phyloP scores from a whole-genome alignment of 2,329 filamentous ascomycete genomes.

The Ascocoryne sarcoides region DNA sequence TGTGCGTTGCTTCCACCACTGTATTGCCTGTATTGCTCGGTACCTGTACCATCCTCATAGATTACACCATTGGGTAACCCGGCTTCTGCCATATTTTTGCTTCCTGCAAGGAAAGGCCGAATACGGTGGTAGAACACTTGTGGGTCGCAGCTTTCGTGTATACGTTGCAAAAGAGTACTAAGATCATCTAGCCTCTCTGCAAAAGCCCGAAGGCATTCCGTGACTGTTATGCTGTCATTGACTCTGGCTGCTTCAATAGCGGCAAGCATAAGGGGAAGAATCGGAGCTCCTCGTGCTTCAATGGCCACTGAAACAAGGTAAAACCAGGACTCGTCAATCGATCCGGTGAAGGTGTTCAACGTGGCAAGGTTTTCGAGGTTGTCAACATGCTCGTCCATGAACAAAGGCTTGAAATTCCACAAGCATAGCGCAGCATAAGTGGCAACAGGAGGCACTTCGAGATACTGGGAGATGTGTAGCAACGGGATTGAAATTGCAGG shows the following conservation, averaged over 20 bases:
- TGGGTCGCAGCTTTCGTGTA: slow-evolving; percentile 94
- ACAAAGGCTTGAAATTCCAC: slow-evolving; percentile 96
- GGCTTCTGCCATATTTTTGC: slow-evolving; percentile 95
- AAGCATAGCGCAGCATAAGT: slow-evolving; percentile 87
- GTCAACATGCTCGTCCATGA: slow-evolving; percentile 72
- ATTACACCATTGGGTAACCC: slow-evolving; percentile 80
- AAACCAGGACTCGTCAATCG: slow-evolving; percentile 96
- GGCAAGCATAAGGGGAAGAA: slow-evolving; percentile 79
- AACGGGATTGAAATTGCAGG: slow-evolving; percentile 77
- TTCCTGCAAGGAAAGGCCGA: slow-evolving; percentile 89
- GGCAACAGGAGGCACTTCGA: slow-evolving; percentile 86
- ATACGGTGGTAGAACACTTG: slow-evolving; percentile 94
- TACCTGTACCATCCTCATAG: slow-evolving; percentile 71
- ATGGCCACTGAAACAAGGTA: slow-evolving; percentile 94
- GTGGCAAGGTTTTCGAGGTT: slow-evolving; percentile 81
- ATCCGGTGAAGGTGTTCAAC: slow-evolving; percentile 84
- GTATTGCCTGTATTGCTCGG: slow-evolving; percentile 66
- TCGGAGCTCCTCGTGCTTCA: slow-evolving; percentile 80
- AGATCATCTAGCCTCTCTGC: slow-evolving; percentile 85
- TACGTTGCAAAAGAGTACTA: slow-evolving; percentile 66
- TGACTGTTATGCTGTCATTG: slow-evolving; percentile 62
- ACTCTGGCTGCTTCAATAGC: slow-evolving; percentile 74
- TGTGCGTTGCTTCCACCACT: slow-evolving; percentile 95
- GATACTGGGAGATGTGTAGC: slow-evolving; percentile 62
- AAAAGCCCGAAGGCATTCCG: slow-evolving; percentile 67